Evolutionary conservation across 2,329 filamentous ascomycete species (phyloP).

Genomic region (Periconia macrospinosa): DNA sequence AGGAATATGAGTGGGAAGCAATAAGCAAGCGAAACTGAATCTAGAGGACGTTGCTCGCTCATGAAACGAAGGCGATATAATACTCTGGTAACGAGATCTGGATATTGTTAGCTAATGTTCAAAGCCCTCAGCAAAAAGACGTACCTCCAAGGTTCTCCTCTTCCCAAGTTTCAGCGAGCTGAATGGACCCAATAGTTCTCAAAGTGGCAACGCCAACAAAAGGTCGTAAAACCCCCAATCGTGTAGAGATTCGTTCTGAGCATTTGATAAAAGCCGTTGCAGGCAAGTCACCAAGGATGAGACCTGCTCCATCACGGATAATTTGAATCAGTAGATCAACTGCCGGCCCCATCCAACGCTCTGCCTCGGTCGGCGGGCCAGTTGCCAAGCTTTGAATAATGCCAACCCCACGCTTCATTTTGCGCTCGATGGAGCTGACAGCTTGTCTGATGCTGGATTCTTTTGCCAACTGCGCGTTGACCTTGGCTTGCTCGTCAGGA

Average conservation of each 20-base stretch:
- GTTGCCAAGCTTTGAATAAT: slow-evolving; percentile 80
- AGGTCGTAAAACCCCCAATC: slow-evolving; percentile 74
- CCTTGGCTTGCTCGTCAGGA: slow-evolving; percentile 83
- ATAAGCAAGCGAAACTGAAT: slow-evolving; percentile 84
- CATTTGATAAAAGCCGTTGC: slow-evolving; percentile 79
- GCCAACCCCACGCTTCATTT: slow-evolving; percentile 79
- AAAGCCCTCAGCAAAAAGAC: slow-evolving; percentile 8
- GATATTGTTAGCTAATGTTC: slow-evolving; percentile 14
- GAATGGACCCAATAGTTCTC: slow-evolving; percentile 72
- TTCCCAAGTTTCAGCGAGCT: slow-evolving; percentile 71
- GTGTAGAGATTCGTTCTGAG: slow-evolving; percentile 70
- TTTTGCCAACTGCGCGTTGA: slow-evolving; percentile 87
- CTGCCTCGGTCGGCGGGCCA: slow-evolving; percentile 86
- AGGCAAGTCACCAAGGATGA: slow-evolving; percentile 79
- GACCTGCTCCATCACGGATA: slow-evolving; percentile 77
- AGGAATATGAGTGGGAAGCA: slow-evolving; percentile 79
- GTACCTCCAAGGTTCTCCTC: slow-evolving; percentile 77
- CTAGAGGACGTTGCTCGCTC: slow-evolving; percentile 91
- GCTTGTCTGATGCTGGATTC: slow-evolving; percentile 76
- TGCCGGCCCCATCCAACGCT: slow-evolving; percentile 83
- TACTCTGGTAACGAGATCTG: slow-evolving; percentile 76
- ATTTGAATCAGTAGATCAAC: slow-evolving; percentile 72
- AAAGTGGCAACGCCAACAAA: slow-evolving; percentile 89
- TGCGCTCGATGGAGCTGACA: slow-evolving; percentile 70
- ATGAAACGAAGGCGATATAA: slow-evolving; percentile 89